These are phyloP conservation scores for Cotoneaster glaucophyllus DNA, from an alignment of 306 rosid species.

Conservation along the genomic window DNA sequence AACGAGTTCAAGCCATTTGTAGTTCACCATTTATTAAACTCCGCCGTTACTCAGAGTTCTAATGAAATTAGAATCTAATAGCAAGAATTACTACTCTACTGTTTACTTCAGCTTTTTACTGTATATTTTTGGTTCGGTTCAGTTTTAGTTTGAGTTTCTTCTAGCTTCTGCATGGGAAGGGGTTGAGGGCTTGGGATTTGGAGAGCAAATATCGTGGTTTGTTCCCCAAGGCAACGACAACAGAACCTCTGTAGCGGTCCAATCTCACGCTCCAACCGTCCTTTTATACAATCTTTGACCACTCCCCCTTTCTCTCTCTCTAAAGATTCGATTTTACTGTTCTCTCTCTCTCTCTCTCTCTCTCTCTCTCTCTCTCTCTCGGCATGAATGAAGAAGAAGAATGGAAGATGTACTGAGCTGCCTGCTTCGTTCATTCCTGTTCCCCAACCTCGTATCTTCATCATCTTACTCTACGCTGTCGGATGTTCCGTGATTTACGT, in stretches of 20 bases:
- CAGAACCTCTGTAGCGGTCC: constrained; percentile 13
- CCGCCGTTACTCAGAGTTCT: too few species aligned
- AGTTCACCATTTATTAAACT: too few species aligned
- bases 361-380: too few species aligned
- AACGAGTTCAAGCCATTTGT: fast-evolving
- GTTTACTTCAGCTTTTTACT: too few species aligned
- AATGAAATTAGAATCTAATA: too few species aligned
- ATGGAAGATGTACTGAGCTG: not conserved
- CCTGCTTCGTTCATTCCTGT: not conserved
- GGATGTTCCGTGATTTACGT: not conserved
- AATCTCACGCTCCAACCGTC: constrained; percentile 27
- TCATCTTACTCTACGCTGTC: not conserved
- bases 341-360: not conserved
- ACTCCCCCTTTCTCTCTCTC: not conserved
- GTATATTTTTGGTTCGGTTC: too few species aligned
- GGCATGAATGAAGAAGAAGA: not conserved
- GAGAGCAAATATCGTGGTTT: constrained; percentile 25
- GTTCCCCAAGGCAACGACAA: constrained; percentile 25
- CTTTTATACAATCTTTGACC: constrained; percentile 34
- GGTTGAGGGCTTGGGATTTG: not conserved
- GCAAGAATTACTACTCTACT: too few species aligned
- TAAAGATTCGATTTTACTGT: constrained; percentile 34
- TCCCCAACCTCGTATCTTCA: not conserved
- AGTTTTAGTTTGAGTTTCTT: too few species aligned
- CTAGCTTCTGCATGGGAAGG: not conserved